These are phyloP conservation scores for Physaria fendleri DNA, from an alignment of 345 rosid genomes.

Conservation along the genomic window DNA sequence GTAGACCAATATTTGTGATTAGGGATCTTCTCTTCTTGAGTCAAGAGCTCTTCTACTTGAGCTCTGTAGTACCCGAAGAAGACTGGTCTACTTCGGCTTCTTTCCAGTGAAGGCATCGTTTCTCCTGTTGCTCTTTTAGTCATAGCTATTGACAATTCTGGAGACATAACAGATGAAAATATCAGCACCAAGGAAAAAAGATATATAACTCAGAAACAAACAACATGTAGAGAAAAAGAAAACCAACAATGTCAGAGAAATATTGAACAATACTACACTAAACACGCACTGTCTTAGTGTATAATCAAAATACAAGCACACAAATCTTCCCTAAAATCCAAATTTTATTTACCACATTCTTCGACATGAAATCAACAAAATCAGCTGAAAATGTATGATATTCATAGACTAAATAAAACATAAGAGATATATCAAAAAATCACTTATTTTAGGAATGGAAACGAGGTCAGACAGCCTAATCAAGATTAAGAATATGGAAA, in stretches of 20 bases:
- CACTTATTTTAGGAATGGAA: no score
- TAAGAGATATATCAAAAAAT: no score
- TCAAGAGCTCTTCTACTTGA: slow-evolving; percentile 22
- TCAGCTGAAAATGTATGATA: no score
- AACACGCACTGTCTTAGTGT: not conserved
- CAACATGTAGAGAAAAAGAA: not conserved
- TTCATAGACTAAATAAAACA: no score
- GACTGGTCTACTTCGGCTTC: not conserved
- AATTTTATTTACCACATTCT: not conserved
- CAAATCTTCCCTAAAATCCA: not conserved
- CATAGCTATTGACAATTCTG: slow-evolving; percentile 6
- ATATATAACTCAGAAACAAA: not conserved
- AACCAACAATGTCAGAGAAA: not conserved
- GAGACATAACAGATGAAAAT: not conserved
- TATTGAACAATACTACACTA: not conserved
- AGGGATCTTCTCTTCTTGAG: slow-evolving; percentile 15
- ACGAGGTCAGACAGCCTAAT: no score
- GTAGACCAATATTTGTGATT: not conserved
- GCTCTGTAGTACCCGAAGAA: slow-evolving; percentile 7
- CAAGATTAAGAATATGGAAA: no score
- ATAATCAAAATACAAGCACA: not conserved
- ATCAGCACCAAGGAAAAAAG: slow-evolving; percentile 3
- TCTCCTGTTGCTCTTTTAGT: slow-evolving; percentile 12
- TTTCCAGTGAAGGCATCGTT: slow-evolving; percentile 3
- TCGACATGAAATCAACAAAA: not conserved